phyloP scores from a whole-genome alignment of 164 flowering plant species.

The Annona cherimola region DNA sequence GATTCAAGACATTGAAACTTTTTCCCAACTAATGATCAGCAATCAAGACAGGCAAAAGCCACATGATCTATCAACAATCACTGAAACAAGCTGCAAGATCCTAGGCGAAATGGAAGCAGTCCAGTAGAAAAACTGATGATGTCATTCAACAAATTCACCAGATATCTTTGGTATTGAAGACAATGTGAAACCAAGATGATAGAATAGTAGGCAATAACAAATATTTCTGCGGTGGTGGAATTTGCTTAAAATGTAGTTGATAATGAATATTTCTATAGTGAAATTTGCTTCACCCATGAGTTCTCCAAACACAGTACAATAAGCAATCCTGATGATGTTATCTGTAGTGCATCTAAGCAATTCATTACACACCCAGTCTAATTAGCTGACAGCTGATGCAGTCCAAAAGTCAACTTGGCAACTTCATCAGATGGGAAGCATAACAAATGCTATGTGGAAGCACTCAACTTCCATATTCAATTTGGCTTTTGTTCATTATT shows the following conservation, averaged over 20 bases:
- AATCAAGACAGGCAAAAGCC: too few relatives aligned
- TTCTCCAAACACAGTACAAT: neutral
- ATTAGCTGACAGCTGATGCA: neutral
- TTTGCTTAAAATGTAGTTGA: too few relatives aligned
- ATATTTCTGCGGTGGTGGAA: neutral
- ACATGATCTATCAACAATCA: too few relatives aligned
- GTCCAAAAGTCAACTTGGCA: neutral
- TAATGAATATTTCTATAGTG: neutral
- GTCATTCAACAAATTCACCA: neutral
- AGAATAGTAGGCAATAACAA: neutral
- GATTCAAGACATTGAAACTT: too few relatives aligned
- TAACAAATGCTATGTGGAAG: too few relatives aligned
- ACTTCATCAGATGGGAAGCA: too few relatives aligned
- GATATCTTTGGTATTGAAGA: neutral
- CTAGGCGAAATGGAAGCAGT: too few relatives aligned
- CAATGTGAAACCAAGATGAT: neutral
- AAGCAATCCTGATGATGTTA: neutral
- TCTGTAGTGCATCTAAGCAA: neutral
- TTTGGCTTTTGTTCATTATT: too few relatives aligned
- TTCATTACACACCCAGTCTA: neutral
- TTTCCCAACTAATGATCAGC: too few relatives aligned
- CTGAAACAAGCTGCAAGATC: too few relatives aligned
- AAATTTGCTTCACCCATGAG: neutral
- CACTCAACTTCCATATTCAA: too few relatives aligned
- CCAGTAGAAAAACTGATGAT: too few relatives aligned